A percentile compares a stretch with the other conserved stretches of the same genome.
These are phyloP conservation scores for Fusarium nisikadoi DNA, from an alignment of 2,329 filamentous ascomycete genomes.

Conservation along the genomic window DNA sequence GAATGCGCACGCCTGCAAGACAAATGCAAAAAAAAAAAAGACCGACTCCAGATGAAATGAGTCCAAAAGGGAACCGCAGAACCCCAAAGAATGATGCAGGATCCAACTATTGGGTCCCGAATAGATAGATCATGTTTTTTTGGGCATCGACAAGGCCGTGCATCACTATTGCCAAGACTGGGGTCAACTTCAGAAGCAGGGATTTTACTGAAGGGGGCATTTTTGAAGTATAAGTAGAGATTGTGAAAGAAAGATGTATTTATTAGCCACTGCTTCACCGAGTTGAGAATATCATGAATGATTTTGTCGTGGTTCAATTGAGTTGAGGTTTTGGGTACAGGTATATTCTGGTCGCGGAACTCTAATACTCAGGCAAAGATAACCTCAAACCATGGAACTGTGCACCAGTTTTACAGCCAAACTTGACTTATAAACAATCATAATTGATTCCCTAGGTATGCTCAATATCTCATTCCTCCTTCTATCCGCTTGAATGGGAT, in stretches of 20 bases:
- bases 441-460: background rate
- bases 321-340: background rate
- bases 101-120: conserved; percentile 10
- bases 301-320: background rate
- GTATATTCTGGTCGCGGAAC: background rate
- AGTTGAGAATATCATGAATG: background rate
- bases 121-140: conserved; percentile 1
- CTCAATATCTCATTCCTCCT: conserved; percentile 3
- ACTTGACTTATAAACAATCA: background rate
- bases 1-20: background rate
- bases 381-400: background rate
- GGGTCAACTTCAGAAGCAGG: background rate
- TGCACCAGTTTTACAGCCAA: background rate
- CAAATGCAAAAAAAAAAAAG: background rate
- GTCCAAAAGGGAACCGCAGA: background rate
- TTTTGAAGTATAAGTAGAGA: background rate
- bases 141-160: conserved; percentile 27
- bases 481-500: conserved; percentile 4
- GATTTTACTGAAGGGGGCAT: background rate
- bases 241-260: background rate
- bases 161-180: conserved; percentile 23
- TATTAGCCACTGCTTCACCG: background rate
- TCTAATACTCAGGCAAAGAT: background rate
- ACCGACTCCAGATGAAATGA: background rate
- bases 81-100: conserved; percentile 6